These are phyloP conservation scores for Jamesozyma rosinii DNA, from an alignment of 805 yeast species.

Conservation along the genomic window DNA sequence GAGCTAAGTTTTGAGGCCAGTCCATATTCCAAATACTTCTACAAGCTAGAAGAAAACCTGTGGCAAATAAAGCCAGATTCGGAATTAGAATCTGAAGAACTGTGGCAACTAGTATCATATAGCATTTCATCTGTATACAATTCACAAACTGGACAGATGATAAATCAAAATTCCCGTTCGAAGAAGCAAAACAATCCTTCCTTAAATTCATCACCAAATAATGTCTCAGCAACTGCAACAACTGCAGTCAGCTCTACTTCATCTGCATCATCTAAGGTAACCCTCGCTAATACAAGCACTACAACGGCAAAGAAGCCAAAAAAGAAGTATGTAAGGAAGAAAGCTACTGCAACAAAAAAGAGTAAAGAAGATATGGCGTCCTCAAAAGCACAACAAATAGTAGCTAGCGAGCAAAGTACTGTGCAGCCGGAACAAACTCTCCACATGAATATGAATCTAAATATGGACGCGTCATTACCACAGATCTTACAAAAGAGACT, in stretches of 20 bases:
- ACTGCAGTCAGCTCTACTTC: constrained; percentile 1
- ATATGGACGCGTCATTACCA: constrained; percentile 21
- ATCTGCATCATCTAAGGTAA: constrained; percentile 3
- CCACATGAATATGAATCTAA: constrained; percentile 7
- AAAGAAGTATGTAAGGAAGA: constrained; percentile 8
- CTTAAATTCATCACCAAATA: constrained; percentile 18
- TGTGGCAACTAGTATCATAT: constrained; percentile 24
- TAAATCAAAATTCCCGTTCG: constrained; percentile 10
- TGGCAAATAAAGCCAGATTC: constrained; percentile 26
- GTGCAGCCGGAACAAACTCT: neutral
- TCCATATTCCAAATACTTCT: constrained; percentile 27
- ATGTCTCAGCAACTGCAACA: constrained; percentile 14
- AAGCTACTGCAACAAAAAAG: constrained; percentile 1
- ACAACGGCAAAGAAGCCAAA: constrained; percentile 6
- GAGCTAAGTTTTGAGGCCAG: constrained; percentile 24
- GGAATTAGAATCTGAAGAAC: constrained; percentile 19
- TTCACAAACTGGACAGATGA: constrained; percentile 21
- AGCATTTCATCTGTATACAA: constrained; percentile 23
- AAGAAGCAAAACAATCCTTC: constrained; percentile 2
- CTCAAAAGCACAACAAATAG: constrained; percentile 1
- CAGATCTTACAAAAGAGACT: constrained; percentile 23
- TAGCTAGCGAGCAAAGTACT: neutral
- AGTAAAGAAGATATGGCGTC: neutral
- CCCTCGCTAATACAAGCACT: neutral
- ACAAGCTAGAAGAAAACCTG: constrained; percentile 18